These are phyloP conservation scores for Ambrosia artemisiifolia DNA, from an alignment of 129 eudicot genomes.

Conservation along the genomic window DNA sequence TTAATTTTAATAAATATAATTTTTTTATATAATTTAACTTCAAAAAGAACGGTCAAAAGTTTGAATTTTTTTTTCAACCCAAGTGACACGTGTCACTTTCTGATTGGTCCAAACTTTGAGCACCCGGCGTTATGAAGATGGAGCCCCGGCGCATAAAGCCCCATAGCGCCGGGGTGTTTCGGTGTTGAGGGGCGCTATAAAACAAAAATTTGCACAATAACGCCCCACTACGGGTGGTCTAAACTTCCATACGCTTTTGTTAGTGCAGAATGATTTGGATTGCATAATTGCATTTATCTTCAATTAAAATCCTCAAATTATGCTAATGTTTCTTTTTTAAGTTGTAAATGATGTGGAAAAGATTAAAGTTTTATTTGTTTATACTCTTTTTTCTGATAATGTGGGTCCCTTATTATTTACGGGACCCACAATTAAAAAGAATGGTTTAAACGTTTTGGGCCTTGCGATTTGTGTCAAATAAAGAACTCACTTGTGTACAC, in stretches of 20 bases:
- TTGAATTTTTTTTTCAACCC: too few species aligned
- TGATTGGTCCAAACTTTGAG: too few species aligned
- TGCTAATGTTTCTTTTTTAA: slow-evolving; percentile 8
- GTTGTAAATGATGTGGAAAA: slow-evolving; percentile 28
- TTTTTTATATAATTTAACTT: too few species aligned
- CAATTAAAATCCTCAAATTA: slow-evolving; percentile 9
- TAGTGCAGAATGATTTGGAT: slow-evolving; percentile 37
- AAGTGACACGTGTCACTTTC: too few species aligned
- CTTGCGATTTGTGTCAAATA: not conserved
- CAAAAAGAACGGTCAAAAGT: too few species aligned
- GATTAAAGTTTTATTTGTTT: not conserved
- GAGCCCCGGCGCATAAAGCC: too few species aligned
- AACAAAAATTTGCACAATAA: too few species aligned
- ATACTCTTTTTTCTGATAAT: not conserved
- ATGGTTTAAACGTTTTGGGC: not conserved
- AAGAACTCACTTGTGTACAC: not conserved
- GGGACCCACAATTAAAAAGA: not conserved
- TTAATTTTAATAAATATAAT: too few species aligned
- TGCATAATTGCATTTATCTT: slow-evolving; percentile 13
- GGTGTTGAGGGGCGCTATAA: too few species aligned
- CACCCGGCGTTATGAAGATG: too few species aligned
- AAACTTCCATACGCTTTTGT: slow-evolving; percentile 19
- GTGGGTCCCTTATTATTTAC: not conserved
- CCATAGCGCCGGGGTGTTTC: too few species aligned
- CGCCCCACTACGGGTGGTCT: too few species aligned